Evolutionary conservation across 2,329 filamentous ascomycete species (phyloP), one percentile per base, ranked within the genome.

Genomic region (Juglanconis juglandina): DNA sequence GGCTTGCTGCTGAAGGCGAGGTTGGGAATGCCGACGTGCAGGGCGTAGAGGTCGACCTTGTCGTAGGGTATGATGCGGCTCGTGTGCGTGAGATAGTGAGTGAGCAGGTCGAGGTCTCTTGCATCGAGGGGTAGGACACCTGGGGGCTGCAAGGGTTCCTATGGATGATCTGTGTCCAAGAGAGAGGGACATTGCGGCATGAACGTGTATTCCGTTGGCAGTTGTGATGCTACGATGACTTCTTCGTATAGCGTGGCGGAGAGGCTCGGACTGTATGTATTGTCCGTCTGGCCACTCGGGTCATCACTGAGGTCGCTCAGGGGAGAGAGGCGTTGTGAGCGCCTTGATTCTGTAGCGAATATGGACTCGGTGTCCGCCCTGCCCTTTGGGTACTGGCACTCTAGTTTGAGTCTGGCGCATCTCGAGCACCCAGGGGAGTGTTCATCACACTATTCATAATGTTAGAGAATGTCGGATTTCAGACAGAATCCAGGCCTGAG

Each of bases 351-450:
- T 33, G n/a, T 30, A 14, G 10, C 33, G 10, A 48, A 32, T 7
- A 5, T 32, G n/a, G 47, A 10, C 37, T 46, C 37, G 10, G 48
- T 13, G 10, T 24, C 13, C 11, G n/a, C 14, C 5, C 35, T 11
- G 3, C 17, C n/a, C 6, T 51, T 47, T 10, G 77, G 77, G 65
- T 82, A 83, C 41, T 75, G 73, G 67, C 81, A 83, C 47, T 78
- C 73, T 35, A 80, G 76, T 8, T 75, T 74, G 39, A 79, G 77
- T 1, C 73, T 71, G 14, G 75, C 67, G 60, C 81, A 83, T 63
- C 80, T 78, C 48, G 74, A 75, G 48, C 81, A 84, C 3, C 68
- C 68, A 4, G 81, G 81, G 64, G 80, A 82, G 13, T 69, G 69
- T 68, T 83, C 81, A 60, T 83, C 80, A 61, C 81, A 61, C 59